Conservation (phyloP, 179 eudicot species). For the Drosera spatulata region DNA sequence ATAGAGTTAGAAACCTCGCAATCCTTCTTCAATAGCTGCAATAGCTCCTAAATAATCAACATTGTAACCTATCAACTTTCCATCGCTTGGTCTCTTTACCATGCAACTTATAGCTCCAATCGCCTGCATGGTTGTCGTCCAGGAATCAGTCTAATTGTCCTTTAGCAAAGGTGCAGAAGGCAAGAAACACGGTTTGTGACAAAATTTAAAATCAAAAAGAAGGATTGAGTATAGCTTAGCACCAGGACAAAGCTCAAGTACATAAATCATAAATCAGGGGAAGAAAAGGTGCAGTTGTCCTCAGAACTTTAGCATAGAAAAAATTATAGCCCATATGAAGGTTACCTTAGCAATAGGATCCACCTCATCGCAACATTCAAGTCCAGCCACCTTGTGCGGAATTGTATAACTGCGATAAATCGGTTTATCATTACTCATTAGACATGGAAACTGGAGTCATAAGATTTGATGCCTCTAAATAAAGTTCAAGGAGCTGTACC, state of each 20-base stretch:
- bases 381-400: constrained; percentile 52
- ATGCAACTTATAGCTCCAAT: constrained; percentile 59
- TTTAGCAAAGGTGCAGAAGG: background rate
- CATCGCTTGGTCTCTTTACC: constrained; percentile 33
- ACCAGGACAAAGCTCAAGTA: no score
- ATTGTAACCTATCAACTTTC: constrained; percentile 45
- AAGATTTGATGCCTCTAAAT: background rate
- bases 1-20: constrained; percentile 23
- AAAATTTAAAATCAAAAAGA: no score
- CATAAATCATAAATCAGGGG: no score
- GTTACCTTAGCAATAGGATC: constrained; percentile 53
- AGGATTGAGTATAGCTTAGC: no score
- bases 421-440: no score
- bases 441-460: no score
- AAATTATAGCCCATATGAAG: background rate
- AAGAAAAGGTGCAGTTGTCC: no score
- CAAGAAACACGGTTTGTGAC: no score
- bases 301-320: no score
- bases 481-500: constrained; percentile 21
- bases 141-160: constrained; percentile 1
- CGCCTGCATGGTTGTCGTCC: constrained; percentile 20
- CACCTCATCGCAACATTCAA: constrained; percentile 40
- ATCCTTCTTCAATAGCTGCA: constrained; percentile 52
- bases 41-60: constrained; percentile 50
- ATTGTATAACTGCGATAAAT: constrained; percentile 27